These are phyloP conservation scores for Prunus padus DNA, from an alignment of 306 rosid genomes.

Conservation along the genomic window DNA sequence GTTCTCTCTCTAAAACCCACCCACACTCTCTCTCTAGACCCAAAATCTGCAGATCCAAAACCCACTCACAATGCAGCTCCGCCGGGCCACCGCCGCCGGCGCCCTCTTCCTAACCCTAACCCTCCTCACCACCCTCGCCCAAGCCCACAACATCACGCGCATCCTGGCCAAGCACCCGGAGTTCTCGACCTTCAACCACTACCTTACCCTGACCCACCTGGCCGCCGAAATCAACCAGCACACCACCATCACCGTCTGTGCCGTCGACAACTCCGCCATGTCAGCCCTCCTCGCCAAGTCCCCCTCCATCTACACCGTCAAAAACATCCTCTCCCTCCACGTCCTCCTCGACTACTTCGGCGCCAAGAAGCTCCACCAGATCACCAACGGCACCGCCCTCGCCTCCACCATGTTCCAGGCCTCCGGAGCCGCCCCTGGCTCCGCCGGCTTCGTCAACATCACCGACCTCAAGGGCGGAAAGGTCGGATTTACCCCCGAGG, in stretches of 20 bases:
- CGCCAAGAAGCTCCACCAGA: conserved; percentile 96
- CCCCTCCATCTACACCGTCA: conserved; percentile 56
- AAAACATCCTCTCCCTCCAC: conserved; percentile 90
- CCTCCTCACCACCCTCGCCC: conserved; percentile 8
- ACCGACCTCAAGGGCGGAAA: conserved; percentile 81
- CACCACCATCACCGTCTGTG: conserved; percentile 80
- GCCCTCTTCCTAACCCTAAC: conserved; percentile 20
- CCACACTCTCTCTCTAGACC: neutral
- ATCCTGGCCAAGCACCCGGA: conserved; percentile 65
- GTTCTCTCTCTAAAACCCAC: neutral
- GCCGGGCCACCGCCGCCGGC: conserved; percentile 9
- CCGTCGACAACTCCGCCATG: conserved; percentile 87
- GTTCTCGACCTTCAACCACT: conserved; percentile 79
- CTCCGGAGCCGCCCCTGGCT: conserved; percentile 73
- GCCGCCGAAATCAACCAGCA: conserved; percentile 66
- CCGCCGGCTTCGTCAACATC: conserved; percentile 84
- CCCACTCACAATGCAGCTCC: conserved; percentile 40
- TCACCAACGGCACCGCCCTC: conserved; percentile 86
- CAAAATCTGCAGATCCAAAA: neutral
- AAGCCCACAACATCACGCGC: conserved; percentile 63
- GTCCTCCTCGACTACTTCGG: conserved; percentile 85
- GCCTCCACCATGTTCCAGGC: conserved; percentile 89
- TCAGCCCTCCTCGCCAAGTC: conserved; percentile 46
- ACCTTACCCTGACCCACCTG: conserved; percentile 67
- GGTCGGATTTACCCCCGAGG: conserved; percentile 67